A percentile compares a stretch with the other conserved stretches of the same genome.
phyloP scores from a whole-genome alignment of 2,329 filamentous ascomycete genomes.

The Fusarium xylarioides region DNA sequence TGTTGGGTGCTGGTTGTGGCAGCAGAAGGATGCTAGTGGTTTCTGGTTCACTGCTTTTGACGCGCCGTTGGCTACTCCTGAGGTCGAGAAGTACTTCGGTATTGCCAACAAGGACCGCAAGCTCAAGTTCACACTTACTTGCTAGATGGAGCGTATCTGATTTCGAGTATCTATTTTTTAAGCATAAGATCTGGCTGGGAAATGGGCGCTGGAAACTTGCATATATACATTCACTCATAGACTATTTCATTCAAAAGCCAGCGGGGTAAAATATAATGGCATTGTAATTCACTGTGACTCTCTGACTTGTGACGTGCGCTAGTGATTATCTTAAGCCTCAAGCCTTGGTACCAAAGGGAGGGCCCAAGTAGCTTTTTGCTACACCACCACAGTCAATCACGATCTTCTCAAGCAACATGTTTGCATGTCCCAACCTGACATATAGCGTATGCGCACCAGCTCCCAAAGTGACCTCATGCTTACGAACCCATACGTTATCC shows the following conservation, averaged over 20 bases:
- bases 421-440: slow-evolving; percentile 13
- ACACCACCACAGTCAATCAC: slow-evolving; percentile 23
- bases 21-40: slow-evolving; percentile 24
- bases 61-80: slow-evolving; percentile 17
- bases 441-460: not conserved
- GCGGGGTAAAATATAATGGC: not conserved
- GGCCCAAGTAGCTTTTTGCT: slow-evolving; percentile 27
- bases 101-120: slow-evolving; percentile 37
- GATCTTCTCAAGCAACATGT: slow-evolving; percentile 36
- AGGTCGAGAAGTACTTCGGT: slow-evolving; percentile 40
- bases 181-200: not conserved
- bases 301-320: not conserved
- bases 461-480: not conserved
- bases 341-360: not conserved
- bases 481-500: slow-evolving; percentile 21
- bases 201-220: not conserved
- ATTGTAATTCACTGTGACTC: not conserved
- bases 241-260: not conserved
- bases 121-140: slow-evolving; percentile 36
- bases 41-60: slow-evolving; percentile 42
- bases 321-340: no score
- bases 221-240: not conserved
- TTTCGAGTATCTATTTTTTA: not conserved
- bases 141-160: slow-evolving; percentile 2
- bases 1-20: slow-evolving; percentile 37